phyloP scores from a whole-genome alignment of 331 rosid species.

The Quercus tomentella region DNA sequence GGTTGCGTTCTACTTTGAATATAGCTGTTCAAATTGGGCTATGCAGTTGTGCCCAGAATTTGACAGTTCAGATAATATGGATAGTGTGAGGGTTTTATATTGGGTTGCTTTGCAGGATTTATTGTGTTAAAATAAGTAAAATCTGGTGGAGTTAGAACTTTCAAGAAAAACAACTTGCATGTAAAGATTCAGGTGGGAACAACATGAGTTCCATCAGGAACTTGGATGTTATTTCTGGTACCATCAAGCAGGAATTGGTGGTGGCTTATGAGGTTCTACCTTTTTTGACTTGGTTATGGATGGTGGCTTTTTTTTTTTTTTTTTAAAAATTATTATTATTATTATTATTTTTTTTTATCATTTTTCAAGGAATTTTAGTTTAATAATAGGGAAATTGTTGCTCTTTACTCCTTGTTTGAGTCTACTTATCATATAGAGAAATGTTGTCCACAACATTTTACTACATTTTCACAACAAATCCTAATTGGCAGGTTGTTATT shows the following conservation, averaged over 20 bases:
- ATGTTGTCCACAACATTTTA: too few species aligned
- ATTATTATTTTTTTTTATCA: background rate
- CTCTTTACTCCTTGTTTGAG: background rate
- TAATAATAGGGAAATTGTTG: background rate
- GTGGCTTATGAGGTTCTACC: background rate
- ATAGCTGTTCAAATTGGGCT: background rate
- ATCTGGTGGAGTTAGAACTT: background rate
- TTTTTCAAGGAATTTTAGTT: background rate
- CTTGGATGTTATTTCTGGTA: background rate
- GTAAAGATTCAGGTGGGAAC: background rate
- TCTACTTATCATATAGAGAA: background rate
- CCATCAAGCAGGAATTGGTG: background rate
- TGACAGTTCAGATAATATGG: background rate
- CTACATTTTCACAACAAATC: too few species aligned
- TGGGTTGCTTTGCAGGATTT: background rate
- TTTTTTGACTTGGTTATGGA: background rate
- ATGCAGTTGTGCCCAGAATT: background rate
- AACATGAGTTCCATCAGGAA: background rate
- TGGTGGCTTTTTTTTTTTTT: background rate
- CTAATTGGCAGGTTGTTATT: too few species aligned
- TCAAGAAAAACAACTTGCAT: background rate
- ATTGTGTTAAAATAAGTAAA: background rate
- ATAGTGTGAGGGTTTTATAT: background rate
- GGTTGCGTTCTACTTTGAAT: background rate
- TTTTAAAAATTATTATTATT: background rate